Percentiles rank a stretch among this genome's conserved stretches.
Evolutionary conservation across 2,329 filamentous ascomycete genomes (phyloP).

Genomic region (Aschersonia sp.): DNA sequence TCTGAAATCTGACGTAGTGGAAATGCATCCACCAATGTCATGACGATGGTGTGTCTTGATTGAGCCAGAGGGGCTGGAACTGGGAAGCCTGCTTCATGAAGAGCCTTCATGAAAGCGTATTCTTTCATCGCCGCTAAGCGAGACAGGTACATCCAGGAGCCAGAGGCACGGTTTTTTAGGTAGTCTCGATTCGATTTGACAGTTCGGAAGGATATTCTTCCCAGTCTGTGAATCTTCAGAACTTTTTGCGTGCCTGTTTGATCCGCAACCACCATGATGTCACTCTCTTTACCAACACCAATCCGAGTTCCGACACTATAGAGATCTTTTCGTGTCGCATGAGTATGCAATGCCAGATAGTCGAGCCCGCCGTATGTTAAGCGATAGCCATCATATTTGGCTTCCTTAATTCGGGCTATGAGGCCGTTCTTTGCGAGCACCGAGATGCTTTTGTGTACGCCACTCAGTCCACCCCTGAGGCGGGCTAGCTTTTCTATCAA

Average conservation of each 20-base stretch:
- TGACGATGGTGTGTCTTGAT: constrained; percentile 90
- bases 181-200: constrained; percentile 96
- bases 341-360: constrained; percentile 88
- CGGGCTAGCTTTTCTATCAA: constrained; percentile 76
- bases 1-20: constrained; percentile 78
- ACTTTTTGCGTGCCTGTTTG: constrained; percentile 64
- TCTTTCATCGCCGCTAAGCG: constrained; percentile 87
- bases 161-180: constrained; percentile 62
- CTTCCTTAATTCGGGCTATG: constrained; percentile 87
- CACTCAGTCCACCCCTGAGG: constrained; percentile 61
- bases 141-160: constrained; percentile 97
- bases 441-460: constrained; percentile 78
- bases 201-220: constrained; percentile 90
- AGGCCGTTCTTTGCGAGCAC: constrained; percentile 82
- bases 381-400: constrained; percentile 93
- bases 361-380: constrained; percentile 94
- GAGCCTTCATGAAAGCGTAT: constrained; percentile 82
- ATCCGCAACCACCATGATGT: constrained; percentile 88
- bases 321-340: constrained; percentile 64
- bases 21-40: constrained; percentile 86
- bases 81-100: constrained; percentile 71
- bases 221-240: constrained; percentile 90
- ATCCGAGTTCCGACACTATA: constrained; percentile 93
- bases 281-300: constrained; percentile 93
- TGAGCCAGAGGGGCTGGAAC: constrained; percentile 82